phyloP scores from a whole-genome alignment of 441 rosid genomes.

The Metrosideros polymorpha region DNA sequence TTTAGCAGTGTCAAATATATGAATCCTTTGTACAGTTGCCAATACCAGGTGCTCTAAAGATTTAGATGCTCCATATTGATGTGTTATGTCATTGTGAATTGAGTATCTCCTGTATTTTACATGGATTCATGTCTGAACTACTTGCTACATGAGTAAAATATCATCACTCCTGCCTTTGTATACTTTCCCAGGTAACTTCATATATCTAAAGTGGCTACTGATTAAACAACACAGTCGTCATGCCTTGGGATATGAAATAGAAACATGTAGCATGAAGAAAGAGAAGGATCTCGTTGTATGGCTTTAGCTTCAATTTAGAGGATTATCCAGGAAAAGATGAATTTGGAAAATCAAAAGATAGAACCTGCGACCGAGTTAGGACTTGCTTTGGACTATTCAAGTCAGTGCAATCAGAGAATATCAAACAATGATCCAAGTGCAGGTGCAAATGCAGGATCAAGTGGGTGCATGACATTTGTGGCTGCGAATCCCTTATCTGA shows the following conservation, averaged over 20 bases:
- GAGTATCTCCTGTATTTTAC: background rate
- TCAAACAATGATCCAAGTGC: constrained; percentile 31
- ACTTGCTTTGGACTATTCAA: constrained; percentile 31
- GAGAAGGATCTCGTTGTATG: constrained; percentile 21
- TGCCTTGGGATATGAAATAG: background rate
- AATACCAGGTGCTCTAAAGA: background rate
- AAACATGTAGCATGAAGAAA: background rate
- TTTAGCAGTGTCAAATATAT: background rate
- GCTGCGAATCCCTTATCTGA: constrained; percentile 60
- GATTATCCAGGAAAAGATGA: constrained; percentile 33
- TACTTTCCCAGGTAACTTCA: background rate
- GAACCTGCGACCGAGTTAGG: constrained; percentile 31
- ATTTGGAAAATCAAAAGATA: constrained; percentile 28
- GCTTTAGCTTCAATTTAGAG: constrained; percentile 25
- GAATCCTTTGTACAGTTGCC: background rate
- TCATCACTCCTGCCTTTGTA: background rate
- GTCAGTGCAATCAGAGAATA: constrained; percentile 18
- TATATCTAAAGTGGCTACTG: background rate
- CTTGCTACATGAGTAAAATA: background rate
- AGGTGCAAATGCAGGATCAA: constrained; percentile 84
- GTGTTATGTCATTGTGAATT: background rate
- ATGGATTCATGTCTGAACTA: background rate
- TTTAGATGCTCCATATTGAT: background rate
- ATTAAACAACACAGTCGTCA: background rate
- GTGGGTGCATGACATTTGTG: constrained; percentile 31